A percentile compares a stretch with the other conserved stretches of the same genome.
These are phyloP conservation scores for Penicillium arizonense DNA, from an alignment of 495 filamentous ascomycete species.

Conservation along the genomic window DNA sequence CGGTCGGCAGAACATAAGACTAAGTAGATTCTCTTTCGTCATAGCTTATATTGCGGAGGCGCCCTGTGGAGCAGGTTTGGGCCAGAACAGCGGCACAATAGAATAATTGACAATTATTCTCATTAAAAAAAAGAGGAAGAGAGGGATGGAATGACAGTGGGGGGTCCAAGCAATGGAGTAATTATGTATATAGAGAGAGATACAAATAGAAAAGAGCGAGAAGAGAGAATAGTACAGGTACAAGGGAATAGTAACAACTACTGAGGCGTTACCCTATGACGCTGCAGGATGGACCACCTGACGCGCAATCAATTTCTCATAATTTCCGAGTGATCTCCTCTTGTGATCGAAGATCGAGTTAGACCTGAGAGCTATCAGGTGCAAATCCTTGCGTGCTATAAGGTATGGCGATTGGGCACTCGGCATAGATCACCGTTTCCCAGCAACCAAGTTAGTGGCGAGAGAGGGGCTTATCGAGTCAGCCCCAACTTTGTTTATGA, in stretches of 20 bases:
- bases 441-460: slow-evolving; percentile 11
- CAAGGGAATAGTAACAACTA: no score
- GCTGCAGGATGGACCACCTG: slow-evolving; percentile 1
- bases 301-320: neutral
- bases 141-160: neutral
- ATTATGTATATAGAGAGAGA: neutral
- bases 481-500: slow-evolving; percentile 8
- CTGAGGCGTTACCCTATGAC: neutral
- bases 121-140: no score
- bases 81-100: slow-evolving; percentile 4
- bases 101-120: neutral
- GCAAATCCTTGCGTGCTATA: neutral
- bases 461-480: slow-evolving; percentile 12
- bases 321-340: neutral
- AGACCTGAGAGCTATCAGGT: neutral
- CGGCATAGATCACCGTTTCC: slow-evolving; percentile 8
- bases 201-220: neutral
- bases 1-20: slow-evolving; percentile 36
- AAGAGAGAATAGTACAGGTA: no score
- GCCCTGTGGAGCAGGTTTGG: slow-evolving; percentile 9
- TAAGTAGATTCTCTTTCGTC: slow-evolving; percentile 29
- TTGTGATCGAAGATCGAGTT: neutral
- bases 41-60: slow-evolving; percentile 16
- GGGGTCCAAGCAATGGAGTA: neutral
- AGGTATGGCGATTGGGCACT: neutral